phyloP scores from a whole-genome alignment of 2,329 filamentous ascomycete genomes.

The Samsoniella hepiali region DNA sequence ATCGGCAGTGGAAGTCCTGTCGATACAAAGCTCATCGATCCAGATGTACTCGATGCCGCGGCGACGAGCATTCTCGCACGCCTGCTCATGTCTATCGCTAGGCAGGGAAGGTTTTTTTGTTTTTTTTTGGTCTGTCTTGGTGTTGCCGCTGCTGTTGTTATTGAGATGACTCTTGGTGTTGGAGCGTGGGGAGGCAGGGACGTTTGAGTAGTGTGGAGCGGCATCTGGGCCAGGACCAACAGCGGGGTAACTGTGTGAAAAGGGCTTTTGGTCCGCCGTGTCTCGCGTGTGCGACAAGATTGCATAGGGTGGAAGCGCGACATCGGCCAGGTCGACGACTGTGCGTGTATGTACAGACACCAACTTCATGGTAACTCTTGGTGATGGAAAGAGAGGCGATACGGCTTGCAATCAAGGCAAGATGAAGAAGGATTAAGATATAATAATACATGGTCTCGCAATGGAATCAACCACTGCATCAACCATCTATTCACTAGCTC shows the following conservation, averaged over 20 bases:
- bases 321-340: constrained; percentile 9
- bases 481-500: too few species aligned
- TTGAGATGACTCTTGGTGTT: not conserved
- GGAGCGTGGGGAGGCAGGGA: not conserved
- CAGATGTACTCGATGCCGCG: constrained; percentile 14
- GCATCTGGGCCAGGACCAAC: not conserved
- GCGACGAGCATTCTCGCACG: not conserved
- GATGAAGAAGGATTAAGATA: not conserved
- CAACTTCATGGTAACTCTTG: constrained; percentile 7
- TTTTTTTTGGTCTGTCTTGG: too few species aligned
- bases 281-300: not conserved
- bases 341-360: not conserved
- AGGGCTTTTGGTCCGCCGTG: not conserved
- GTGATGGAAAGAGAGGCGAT: not conserved
- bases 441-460: constrained; percentile 13
- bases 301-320: not conserved
- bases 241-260: not conserved
- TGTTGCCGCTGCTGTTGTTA: not conserved
- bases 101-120: not conserved
- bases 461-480: constrained; percentile 2
- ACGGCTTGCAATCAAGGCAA: constrained; percentile 12
- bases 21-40: constrained; percentile 16
- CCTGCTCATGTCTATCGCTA: not conserved
- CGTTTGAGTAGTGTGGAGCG: not conserved
- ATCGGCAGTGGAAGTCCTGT: constrained; percentile 3